These are phyloP conservation scores for Cryphonectria nitschkei DNA, from an alignment of 2,329 filamentous ascomycete species.

Conservation along the genomic window DNA sequence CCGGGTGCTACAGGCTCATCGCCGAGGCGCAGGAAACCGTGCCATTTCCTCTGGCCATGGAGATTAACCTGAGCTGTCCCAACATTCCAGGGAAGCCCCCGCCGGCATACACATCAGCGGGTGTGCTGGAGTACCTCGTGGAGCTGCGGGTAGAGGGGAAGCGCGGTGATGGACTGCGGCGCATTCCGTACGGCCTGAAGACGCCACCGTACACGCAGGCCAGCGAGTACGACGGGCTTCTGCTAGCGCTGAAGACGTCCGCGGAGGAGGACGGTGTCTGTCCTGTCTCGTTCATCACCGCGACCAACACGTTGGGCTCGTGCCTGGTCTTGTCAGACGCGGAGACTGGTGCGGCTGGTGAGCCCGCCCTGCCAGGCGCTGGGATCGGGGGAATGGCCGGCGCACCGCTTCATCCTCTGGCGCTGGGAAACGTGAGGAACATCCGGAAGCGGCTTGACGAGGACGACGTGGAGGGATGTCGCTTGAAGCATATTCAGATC, in stretches of 20 bases:
- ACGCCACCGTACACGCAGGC: conserved; percentile 76
- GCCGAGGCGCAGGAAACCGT: conserved; percentile 41
- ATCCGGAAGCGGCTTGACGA: conserved; percentile 64
- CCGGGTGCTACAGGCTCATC: conserved; percentile 58
- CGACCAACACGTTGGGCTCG: conserved; percentile 73
- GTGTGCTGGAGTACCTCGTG: conserved; percentile 59
- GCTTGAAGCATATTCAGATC: conserved; percentile 59
- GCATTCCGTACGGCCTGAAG: conserved; percentile 65
- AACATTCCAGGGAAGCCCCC: conserved; percentile 72
- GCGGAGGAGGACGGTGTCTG: conserved; percentile 36
- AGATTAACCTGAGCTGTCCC: conserved; percentile 79
- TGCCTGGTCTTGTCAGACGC: conserved; percentile 58
- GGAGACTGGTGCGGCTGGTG: conserved; percentile 33
- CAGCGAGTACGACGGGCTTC: conserved; percentile 64
- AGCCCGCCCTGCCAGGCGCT: conserved; percentile 54
- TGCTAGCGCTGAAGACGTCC: conserved; percentile 50
- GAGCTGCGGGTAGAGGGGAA: conserved; percentile 40
- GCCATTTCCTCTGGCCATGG: conserved; percentile 64
- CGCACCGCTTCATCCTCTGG: conserved; percentile 71
- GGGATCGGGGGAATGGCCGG: conserved; percentile 76
- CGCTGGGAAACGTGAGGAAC: conserved; percentile 74
- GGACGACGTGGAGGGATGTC: conserved; percentile 36
- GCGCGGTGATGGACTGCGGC: conserved; percentile 14
- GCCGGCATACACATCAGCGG: conserved; percentile 65
- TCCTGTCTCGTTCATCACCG: conserved; percentile 69